Base-by-base conservation (phyloP, 306 rosid species). In the Dalbergia cultrata region DNA sequence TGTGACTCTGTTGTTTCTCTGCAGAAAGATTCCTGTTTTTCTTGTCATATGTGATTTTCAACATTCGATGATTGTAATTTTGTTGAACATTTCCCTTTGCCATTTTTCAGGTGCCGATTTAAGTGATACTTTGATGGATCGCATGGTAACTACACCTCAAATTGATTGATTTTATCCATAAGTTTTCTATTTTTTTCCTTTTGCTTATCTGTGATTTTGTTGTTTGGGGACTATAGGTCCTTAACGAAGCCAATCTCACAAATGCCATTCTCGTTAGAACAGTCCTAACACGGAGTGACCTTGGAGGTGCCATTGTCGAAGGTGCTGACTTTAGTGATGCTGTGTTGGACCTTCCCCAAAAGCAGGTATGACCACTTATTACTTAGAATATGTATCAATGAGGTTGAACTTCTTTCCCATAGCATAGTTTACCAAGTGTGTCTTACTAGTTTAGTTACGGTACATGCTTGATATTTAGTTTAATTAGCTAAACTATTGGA, bases 271-370 rank as follows among this genome's bases (percentile, higher is more conserved):
- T 93, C 12, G 87, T 49, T 34, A 87, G 99, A 85, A 86, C 99
- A 6, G 99, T 95, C 64, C 92, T 95, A n/a, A 95, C 99, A 5
- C 94, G 97, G 10, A 93, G 99, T 72, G 99, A 95, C 84, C 92
- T 95, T 21, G 97, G 95, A 54, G 96, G 97, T 44, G 95, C 98
- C 61, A 53, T 88, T 16, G 89, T 95, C 7, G 97, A 86, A 84
- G 98, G 97, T 31, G 99, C 99, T 5, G 99, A 95, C 75, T 95
- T 93, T 74, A 95, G 99, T 71, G 98, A 95, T 70, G 99, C 99
- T 13, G 97, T 95, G 62, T 85, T 95, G 76, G 97, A 93, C 83
- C 97, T 93, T 83, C 52, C 80, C 56, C 97, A 93, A 75, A 95
- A 95, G 77, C 97, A 81, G 91, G 97, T 88, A 71, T 21, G 2